These are phyloP conservation scores for Sporothrix protearum DNA, from an alignment of 2,329 filamentous ascomycete species.

Conservation along the genomic window DNA sequence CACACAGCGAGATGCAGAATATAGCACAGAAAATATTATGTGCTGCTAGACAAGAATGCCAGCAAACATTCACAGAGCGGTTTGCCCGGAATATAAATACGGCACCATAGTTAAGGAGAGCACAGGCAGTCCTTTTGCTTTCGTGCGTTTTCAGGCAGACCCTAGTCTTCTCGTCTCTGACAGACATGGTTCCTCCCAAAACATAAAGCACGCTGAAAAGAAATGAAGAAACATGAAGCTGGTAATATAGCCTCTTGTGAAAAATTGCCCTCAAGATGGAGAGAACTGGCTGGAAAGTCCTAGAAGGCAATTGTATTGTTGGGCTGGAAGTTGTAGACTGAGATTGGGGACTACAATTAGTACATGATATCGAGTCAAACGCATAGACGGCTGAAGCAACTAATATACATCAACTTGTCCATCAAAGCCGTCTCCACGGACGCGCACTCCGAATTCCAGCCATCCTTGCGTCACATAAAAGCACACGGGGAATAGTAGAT, in stretches of 20 bases:
- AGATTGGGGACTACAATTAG: neutral
- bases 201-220: neutral
- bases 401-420: neutral
- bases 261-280: neutral
- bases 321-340: neutral
- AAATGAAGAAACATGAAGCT: too few species aligned
- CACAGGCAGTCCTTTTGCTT: neutral
- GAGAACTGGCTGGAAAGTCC: neutral
- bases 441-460: neutral
- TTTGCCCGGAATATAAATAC: too few species aligned
- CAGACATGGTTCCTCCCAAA: neutral
- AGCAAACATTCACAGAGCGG: too few species aligned
- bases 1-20: neutral
- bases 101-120: neutral
- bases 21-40: neutral
- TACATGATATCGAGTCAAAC: neutral
- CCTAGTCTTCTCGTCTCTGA: neutral
- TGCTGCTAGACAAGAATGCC: too few species aligned
- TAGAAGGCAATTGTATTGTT: neutral
- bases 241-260: neutral
- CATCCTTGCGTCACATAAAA: neutral
- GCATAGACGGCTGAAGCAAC: neutral
- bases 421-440: conserved; percentile 2
- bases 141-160: neutral
- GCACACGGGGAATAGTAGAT: too few species aligned